These are phyloP conservation scores for Solanum peruvianum DNA, from an alignment of 257 asterid species.

Conservation along the genomic window DNA sequence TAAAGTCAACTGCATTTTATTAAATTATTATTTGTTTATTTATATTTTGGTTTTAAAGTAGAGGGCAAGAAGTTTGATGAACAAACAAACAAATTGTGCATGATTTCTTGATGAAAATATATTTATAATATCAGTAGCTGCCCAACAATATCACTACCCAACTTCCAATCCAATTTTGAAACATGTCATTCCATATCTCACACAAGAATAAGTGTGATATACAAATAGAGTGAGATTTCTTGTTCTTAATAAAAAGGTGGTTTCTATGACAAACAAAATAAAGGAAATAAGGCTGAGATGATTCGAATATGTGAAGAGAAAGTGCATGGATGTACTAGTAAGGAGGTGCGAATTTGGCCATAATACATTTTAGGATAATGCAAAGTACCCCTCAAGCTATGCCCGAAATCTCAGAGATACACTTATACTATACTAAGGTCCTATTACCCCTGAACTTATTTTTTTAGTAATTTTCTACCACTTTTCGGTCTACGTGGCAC, in stretches of 20 bases:
- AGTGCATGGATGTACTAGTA: background rate
- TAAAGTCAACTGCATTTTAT: background rate
- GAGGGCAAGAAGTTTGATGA: background rate
- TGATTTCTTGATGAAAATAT: background rate
- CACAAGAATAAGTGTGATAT: background rate
- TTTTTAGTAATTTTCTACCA: no score
- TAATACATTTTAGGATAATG: no score
- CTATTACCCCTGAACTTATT: no score
- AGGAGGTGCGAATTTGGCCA: background rate
- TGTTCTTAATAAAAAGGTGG: background rate
- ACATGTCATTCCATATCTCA: background rate
- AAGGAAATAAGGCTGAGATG: background rate
- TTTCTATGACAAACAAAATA: rapidly evolving
- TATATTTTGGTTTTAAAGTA: background rate
- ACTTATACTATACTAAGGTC: no score
- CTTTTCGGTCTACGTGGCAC: no score
- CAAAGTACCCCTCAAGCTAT: no score
- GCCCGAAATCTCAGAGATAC: no score
- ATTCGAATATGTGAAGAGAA: background rate
- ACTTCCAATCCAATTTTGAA: background rate
- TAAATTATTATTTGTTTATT: background rate
- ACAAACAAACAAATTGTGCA: background rate
- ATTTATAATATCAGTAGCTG: background rate
- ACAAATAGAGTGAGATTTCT: background rate
- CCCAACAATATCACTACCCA: background rate